Conservation (phyloP, 352 stramenopile species). For the Phytopythium kandeliae region DNA sequence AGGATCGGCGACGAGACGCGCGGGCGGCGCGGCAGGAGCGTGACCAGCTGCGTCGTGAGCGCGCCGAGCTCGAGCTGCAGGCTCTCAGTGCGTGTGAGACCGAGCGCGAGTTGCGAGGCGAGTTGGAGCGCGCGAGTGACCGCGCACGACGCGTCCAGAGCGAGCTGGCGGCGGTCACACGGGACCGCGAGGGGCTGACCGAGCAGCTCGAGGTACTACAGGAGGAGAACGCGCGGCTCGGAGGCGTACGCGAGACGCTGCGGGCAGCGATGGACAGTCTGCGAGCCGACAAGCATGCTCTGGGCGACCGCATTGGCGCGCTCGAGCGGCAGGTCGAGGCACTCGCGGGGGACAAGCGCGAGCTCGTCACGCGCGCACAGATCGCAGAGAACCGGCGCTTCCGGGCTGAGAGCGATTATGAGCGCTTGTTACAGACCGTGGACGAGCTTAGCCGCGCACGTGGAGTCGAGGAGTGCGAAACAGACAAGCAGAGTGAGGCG, state of each 20-base stretch:
- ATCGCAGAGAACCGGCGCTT: slow-evolving; percentile 23
- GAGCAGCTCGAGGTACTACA: not conserved
- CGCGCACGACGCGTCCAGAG: not conserved
- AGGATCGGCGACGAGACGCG: not conserved
- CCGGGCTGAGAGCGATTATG: slow-evolving; percentile 18
- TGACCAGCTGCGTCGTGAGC: slow-evolving; percentile 36
- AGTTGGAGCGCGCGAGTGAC: not conserved
- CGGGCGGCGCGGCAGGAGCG: not conserved
- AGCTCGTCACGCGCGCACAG: slow-evolving; percentile 24
- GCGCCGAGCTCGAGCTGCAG: slow-evolving; percentile 38
- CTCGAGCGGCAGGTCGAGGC: slow-evolving; percentile 14
- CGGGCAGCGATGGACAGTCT: slow-evolving; percentile 13
- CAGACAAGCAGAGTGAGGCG: not conserved
- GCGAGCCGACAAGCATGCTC: slow-evolving; percentile 15
- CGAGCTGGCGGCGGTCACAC: not conserved
- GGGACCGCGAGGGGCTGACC: not conserved
- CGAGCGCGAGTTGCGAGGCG: slow-evolving; percentile 1
- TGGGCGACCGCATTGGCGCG: slow-evolving; percentile 11
- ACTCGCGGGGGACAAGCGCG: slow-evolving; percentile 17
- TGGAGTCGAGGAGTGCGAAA: slow-evolving; percentile 5
- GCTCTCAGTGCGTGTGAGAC: slow-evolving; percentile 20
- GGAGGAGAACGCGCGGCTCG: slow-evolving; percentile 16
- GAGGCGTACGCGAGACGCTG: slow-evolving; percentile 19
- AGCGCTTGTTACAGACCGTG: slow-evolving; percentile 17
- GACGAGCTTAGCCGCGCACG: slow-evolving; percentile 10